Evolutionary conservation across 2,329 filamentous ascomycete genomes (phyloP), one percentile per base, ranked within the genome.

Genomic region (Penicillium glabrum): DNA sequence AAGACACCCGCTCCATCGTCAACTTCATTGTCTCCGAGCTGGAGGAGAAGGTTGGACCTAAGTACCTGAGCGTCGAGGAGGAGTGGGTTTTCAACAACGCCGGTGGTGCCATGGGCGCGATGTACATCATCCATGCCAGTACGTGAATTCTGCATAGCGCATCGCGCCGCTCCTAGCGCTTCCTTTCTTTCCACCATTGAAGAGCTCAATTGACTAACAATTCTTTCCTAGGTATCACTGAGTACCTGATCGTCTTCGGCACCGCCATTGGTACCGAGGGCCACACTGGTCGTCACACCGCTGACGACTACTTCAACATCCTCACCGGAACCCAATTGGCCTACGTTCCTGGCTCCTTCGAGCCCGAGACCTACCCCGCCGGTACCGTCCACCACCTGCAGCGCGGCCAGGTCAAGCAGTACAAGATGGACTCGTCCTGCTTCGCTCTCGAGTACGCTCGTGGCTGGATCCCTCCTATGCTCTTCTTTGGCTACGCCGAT

Each of bases 301-400:
- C 91, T 16, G 90, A 96, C 77, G 92, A 96, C 81, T 96, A 95
- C 82, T 96, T 96, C 82, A 86, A 93, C 81, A 96, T 96, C 80
- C 82, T 96, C 31, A 67, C 71, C 41, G 73, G 73, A 53, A 73
- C 73, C 26, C 72, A 75, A 60, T 65, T 75, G 27, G 72, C 73
- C 60, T 75, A 72, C 62, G 66, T 70, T 5, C 73, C 73, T n/a
- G 73, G 73, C 41, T 55, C 62, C 46, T 75, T 67, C 67, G 72
- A 74, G 56, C 64, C 73, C 16, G 73, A 75, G 61, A 65, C 71
- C 47, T 75, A 75, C 65, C 72, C 72, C 16, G 65, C 70, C 50
- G 73, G 73, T 29, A 70, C 62, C 59, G 73, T 75, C 19, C 72
- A 75, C 65, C 72, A 75, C 62, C 66, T 75, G 52, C 67, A 59